A percentile compares a stretch with the other conserved stretches of the same genome.
These are phyloP conservation scores for Parascedosporium putredinis DNA, from an alignment of 2,329 filamentous ascomycete genomes.

Conservation along the genomic window DNA sequence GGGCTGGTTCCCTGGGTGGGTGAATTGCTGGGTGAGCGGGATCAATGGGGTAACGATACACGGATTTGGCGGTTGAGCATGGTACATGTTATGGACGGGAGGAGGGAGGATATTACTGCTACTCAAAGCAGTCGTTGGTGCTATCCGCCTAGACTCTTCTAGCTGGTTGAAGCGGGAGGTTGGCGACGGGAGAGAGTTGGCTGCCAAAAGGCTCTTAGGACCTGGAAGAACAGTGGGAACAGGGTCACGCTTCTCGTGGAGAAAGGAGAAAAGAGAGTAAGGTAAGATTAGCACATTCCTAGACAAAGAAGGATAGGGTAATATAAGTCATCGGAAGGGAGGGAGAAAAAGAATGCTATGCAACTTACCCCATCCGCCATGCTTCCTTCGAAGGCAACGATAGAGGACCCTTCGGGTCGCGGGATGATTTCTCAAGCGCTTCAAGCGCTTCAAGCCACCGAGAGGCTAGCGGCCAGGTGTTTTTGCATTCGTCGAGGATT, in stretches of 20 bases:
- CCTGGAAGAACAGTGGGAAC: not conserved
- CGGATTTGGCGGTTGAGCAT: not conserved
- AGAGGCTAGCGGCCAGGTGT: constrained; percentile 41
- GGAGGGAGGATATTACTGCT: not conserved
- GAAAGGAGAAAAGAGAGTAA: too few species aligned
- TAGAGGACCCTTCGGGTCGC: constrained; percentile 29
- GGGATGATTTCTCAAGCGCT: constrained; percentile 35
- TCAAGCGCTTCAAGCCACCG: constrained; percentile 41
- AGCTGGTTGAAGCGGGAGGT: not conserved
- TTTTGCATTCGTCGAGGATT: constrained; percentile 37
- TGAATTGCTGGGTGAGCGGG: not conserved
- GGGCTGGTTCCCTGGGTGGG: not conserved
- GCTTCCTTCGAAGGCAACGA: constrained; percentile 29
- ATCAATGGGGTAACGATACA: not conserved
- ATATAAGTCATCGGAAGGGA: too few species aligned
- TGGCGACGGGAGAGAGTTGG: not conserved
- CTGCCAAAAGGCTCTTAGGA: not conserved
- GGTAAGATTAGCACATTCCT: not conserved
- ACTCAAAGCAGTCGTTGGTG: not conserved
- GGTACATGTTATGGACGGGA: not conserved
- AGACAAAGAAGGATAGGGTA: not conserved
- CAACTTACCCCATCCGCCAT: constrained; percentile 35
- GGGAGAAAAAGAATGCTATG: not conserved
- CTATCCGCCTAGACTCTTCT: not conserved
- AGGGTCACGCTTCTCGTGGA: not conserved